phyloP scores from a whole-genome alignment of 768 basidiomycete species.

The Calocybe indica region DNA sequence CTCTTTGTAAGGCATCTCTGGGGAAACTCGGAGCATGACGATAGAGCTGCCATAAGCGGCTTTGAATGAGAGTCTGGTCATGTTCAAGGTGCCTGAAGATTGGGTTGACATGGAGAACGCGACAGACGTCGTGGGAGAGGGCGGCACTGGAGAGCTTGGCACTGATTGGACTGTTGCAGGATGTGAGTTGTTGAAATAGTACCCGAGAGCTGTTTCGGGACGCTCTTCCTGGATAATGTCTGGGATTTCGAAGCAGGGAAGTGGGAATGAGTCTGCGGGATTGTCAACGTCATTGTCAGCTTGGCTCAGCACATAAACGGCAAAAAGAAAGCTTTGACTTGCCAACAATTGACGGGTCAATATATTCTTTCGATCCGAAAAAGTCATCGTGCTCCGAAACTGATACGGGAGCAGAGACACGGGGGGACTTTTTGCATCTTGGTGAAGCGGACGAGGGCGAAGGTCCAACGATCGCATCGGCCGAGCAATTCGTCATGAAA shows the following conservation, averaged over 20 bases:
- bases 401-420: constrained; percentile 26
- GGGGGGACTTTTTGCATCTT: constrained; percentile 13
- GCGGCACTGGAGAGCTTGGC: constrained; percentile 7
- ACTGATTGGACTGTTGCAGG: constrained; percentile 4
- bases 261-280: constrained; percentile 33
- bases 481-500: constrained; percentile 49
- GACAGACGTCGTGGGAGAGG: constrained; percentile 16
- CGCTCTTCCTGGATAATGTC: constrained; percentile 14
- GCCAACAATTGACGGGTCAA: no score
- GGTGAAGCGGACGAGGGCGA: constrained; percentile 1
- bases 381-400: constrained; percentile 34
- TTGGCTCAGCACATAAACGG: no score
- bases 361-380: no score
- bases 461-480: constrained; percentile 44
- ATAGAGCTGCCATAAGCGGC: constrained; percentile 57
- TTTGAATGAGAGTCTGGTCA: constrained; percentile 47
- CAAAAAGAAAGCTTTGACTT: no score
- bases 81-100: constrained; percentile 15
- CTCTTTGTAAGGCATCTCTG: constrained; percentile 40
- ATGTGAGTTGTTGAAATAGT: constrained; percentile 1
- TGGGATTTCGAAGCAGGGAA: constrained; percentile 29
- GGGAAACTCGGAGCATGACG: constrained; percentile 52
- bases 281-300: no score
- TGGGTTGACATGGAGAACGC: constrained; percentile 20
- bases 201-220: constrained; percentile 25